Base-by-base conservation (phyloP, 176 grass and related monocot genomes). In the Microstegium vimineum region DNA sequence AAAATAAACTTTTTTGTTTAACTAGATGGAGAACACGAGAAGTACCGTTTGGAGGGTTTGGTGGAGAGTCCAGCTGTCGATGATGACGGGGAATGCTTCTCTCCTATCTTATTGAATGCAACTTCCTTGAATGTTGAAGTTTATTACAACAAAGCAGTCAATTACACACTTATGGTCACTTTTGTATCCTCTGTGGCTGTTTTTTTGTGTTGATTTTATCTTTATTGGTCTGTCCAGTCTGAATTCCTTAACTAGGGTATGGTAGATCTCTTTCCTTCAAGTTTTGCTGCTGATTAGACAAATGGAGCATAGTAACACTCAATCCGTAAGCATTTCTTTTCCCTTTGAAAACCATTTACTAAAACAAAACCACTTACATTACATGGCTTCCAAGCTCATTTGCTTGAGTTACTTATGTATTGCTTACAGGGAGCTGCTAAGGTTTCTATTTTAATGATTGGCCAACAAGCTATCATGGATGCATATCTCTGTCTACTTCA, bases 381-480 rank as follows among this genome's bases (percentile, higher is more conserved):
- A 70, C 56, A 80, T 86, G 82, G 6, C 56, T 82, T 88, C 36
- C 61, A 87, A 86, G 35, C 37, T 77, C 31, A 81, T 68, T 23
- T 63, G 17, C 30, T 25, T 73, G 43, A 73, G 2, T 2, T 43
- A 49, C 30, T 75, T 86, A 36, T 75, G 35, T 66, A 62, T 80
- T 87, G 6, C 20, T 64, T 65, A 8, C 81, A 99, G 97, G 97
- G 97, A 74, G 91, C 97, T 76, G 87, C 91, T 57, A 99, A 99
- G 80, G 93, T 99, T 64, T 99, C 93, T 79, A 90, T 99, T 83
- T 15, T 99, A 87, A 99, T 99, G 97, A 99, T 99, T 57, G 97
- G 97, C 69, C 97, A 99, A 84, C 97, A 99, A 91, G 97, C 97
- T 90, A 99, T 99, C 32, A 92, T 99, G 93, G 97, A 99, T 91